Conservation (phyloP, 768 basidiomycete species). For the Phallus indusiatus region DNA sequence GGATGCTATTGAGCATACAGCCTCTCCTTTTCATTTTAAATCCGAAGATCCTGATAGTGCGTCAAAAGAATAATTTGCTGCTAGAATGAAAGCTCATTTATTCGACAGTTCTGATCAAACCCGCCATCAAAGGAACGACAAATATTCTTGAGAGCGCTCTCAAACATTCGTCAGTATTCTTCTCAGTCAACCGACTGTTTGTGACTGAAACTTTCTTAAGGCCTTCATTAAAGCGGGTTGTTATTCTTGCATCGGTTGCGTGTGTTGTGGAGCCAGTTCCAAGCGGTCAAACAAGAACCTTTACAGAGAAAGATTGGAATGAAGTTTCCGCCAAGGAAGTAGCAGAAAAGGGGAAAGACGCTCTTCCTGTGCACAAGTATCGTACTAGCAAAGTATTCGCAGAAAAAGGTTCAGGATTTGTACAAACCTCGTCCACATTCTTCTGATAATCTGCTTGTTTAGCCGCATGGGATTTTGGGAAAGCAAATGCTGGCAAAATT, state of each 20-base stretch:
- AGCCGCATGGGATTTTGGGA: conserved; percentile 44
- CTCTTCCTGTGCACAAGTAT: conserved; percentile 15
- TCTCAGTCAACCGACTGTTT: not conserved
- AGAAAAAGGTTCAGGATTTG: conserved; percentile 16
- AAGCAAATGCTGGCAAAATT: conserved; percentile 32
- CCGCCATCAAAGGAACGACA: conserved; percentile 64
- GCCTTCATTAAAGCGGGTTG: conserved; percentile 31
- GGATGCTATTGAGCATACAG: conserved; percentile 61
- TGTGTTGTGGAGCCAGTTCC: conserved; percentile 3
- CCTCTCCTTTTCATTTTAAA: conserved; percentile 48
- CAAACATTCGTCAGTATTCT: conserved; percentile 35
- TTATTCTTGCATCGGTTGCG: conserved; percentile 9
- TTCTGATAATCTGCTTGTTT: conserved; percentile 19
- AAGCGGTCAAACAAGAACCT: not conserved
- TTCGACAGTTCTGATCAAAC: conserved; percentile 46
- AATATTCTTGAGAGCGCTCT: conserved; percentile 50
- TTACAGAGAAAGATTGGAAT: conserved; percentile 26
- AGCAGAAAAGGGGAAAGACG: conserved; percentile 22
- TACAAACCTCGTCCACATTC: not conserved
- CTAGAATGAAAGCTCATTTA: not conserved
- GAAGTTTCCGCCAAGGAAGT: conserved; percentile 16
- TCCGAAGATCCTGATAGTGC: conserved; percentile 35
- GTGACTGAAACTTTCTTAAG: conserved; percentile 6
- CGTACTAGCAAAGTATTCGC: conserved; percentile 22
- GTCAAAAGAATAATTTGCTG: not conserved